Evolutionary conservation across 345 rosid genomes (phyloP), one percentile per base, ranked within the genome.

Genomic region (Acer negundo): DNA sequence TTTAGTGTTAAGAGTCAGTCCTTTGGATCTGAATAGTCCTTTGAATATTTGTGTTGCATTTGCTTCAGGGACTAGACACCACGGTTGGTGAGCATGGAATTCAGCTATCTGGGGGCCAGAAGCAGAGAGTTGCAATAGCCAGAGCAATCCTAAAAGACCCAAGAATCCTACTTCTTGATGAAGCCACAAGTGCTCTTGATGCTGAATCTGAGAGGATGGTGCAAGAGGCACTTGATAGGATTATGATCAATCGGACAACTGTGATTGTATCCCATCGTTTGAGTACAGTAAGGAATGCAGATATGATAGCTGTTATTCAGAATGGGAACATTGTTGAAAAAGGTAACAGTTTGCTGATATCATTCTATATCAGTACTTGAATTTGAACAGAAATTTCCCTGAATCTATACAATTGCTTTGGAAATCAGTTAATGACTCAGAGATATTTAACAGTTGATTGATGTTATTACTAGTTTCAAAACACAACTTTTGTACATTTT

Each of bases 11-110:
- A 46, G 15, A 42, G 53, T 35, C 70, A 42, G 53, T 35, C 70
- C 17, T 67, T 42, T 20, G 20, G 55, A 67, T 19, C 20, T 42
- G 49, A 44, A 46, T 46, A 46, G 7, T 9, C 46, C 46, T 42
- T 42, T 42, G 46, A 9, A 42, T 42, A 8, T 12, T 4, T 69
- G 15, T 58, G 23, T 64, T 19, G 10, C 55, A 26, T 6, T 6
- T 23, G 56, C 4, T 20, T 55, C 51, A 91, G 97, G 97, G 95
- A 35, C 53, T 90, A 40, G 89, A 90, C 51, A 92, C 94, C 2
- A 82, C 81, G 90, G 97, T 90, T 20, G 97, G 98, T 1, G 97
- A 94, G 75, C 97, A 89, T 35, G 98, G 97, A 46, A 87, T 87
- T 26, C 94, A 87, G 80, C 87, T 94, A 17, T 94, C 97, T 0